Evolutionary conservation across 495 filamentous ascomycete genomes (phyloP).

Genomic region (Sordaria brevicollis): DNA sequence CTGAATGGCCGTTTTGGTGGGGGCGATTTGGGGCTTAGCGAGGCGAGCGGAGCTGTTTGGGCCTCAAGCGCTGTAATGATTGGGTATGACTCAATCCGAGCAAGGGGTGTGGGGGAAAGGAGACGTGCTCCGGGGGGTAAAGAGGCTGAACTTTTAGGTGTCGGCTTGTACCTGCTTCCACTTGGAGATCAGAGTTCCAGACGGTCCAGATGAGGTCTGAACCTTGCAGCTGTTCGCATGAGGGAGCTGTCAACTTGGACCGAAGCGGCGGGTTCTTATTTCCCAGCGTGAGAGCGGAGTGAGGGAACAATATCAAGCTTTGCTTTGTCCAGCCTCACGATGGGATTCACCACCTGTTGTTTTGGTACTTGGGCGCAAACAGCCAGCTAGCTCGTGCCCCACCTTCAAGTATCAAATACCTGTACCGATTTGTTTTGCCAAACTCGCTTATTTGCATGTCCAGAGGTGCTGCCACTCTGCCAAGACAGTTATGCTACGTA

Average conservation of each 20-base stretch:
- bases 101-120: not conserved
- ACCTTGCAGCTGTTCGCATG: not conserved
- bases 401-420: not conserved
- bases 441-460: not conserved
- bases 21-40: slow-evolving; percentile 24
- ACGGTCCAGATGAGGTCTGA: not conserved
- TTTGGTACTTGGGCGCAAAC: not conserved
- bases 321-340: not conserved
- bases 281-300: not conserved
- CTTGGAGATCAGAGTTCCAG: not conserved
- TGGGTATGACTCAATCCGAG: slow-evolving; percentile 6
- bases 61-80: not conserved
- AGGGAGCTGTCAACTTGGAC: not conserved
- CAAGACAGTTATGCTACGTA: not conserved
- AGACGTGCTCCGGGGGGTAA: not conserved
- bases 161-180: not conserved
- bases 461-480: not conserved
- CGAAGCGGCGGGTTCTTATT: not conserved
- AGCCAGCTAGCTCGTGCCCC: not conserved
- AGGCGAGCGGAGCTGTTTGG: not conserved
- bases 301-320: not conserved
- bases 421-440: not conserved
- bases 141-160: not conserved
- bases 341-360: not conserved
- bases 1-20: slow-evolving; percentile 28